These are phyloP conservation scores for Trifolium repens DNA, from an alignment of 306 rosid species.

Conservation along the genomic window DNA sequence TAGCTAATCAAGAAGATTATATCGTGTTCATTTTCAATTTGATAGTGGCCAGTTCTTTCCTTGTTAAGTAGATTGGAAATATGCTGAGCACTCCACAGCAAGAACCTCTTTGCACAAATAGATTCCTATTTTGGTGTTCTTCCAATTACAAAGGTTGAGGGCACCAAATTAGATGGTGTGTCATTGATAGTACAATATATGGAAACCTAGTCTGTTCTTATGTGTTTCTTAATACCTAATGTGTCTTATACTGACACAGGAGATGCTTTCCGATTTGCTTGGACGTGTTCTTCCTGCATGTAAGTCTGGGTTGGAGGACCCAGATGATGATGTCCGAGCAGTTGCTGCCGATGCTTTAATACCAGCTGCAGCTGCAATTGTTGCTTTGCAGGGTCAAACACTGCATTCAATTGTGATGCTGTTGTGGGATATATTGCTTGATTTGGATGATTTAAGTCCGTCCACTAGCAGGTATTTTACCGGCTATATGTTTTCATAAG, in stretches of 20 bases:
- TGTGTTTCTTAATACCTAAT: slow-evolving; percentile 20
- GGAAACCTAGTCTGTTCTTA: slow-evolving; percentile 29
- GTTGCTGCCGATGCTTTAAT: slow-evolving; percentile 99
- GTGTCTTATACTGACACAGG: slow-evolving; percentile 57
- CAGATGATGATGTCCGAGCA: slow-evolving; percentile 98
- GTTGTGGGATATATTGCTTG: slow-evolving; percentile 95
- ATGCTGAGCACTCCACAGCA: too few relatives aligned
- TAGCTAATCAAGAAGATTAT: too few relatives aligned
- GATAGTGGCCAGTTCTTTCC: too few relatives aligned
- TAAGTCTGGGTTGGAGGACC: slow-evolving; percentile 94
- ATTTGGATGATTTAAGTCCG: slow-evolving; percentile 98
- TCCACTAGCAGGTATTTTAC: slow-evolving; percentile 90
- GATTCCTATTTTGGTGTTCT: too few relatives aligned
- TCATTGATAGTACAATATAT: slow-evolving; percentile 1
- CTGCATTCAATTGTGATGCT: slow-evolving; percentile 89
- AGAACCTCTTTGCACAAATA: too few relatives aligned
- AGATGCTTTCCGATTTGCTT: slow-evolving; percentile 89
- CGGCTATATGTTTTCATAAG: background rate
- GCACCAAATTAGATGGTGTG: background rate
- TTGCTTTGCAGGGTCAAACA: slow-evolving; percentile 72
- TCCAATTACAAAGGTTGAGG: too few relatives aligned
- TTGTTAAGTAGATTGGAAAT: too few relatives aligned
- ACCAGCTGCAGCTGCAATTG: slow-evolving; percentile 88
- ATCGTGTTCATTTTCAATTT: too few relatives aligned
- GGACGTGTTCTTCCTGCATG: slow-evolving; percentile 88